These are phyloP conservation scores for Metschnikowia kofuensis DNA, from an alignment of 805 yeast genomes.

Conservation along the genomic window DNA sequence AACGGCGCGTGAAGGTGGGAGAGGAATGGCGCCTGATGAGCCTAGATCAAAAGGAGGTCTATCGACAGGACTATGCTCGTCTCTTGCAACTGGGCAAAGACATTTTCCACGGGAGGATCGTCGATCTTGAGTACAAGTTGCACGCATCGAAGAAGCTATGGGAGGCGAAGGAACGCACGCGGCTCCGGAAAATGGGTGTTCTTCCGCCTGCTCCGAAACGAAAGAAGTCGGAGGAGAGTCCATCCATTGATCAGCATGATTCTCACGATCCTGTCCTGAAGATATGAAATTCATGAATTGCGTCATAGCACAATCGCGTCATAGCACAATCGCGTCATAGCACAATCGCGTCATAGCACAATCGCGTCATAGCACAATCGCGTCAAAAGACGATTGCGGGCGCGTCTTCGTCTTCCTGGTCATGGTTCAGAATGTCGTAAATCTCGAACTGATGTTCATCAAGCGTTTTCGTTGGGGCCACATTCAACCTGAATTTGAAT, in stretches of 20 bases:
- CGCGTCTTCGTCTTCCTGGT: slow-evolving; percentile 27
- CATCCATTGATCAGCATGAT: no score
- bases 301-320: no score
- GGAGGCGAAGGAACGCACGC: slow-evolving; percentile 11
- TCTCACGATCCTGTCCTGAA: no score
- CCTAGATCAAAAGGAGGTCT: slow-evolving; percentile 26
- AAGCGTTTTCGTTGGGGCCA: background rate
- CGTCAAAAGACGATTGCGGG: slow-evolving; percentile 22
- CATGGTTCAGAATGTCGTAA: slow-evolving; percentile 20
- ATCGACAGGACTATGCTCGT: slow-evolving; percentile 26
- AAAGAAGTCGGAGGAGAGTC: background rate
- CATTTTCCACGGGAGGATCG: slow-evolving; percentile 26
- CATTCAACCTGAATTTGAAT: slow-evolving; percentile 3
- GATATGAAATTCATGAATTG: no score
- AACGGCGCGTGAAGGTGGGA: slow-evolving; percentile 16
- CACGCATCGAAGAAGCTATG: slow-evolving; percentile 9
- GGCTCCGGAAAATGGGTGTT: slow-evolving; percentile 14
- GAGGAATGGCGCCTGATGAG: slow-evolving; percentile 26
- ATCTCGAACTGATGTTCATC: slow-evolving; percentile 24
- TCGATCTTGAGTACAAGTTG: slow-evolving; percentile 25
- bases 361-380: no score
- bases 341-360: no score
- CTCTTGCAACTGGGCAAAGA: slow-evolving; percentile 29
- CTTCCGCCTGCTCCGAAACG: background rate
- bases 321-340: no score